phyloP scores from a whole-genome alignment of 495 filamentous ascomycete genomes.

The Massariosphaeria phaeospora region DNA sequence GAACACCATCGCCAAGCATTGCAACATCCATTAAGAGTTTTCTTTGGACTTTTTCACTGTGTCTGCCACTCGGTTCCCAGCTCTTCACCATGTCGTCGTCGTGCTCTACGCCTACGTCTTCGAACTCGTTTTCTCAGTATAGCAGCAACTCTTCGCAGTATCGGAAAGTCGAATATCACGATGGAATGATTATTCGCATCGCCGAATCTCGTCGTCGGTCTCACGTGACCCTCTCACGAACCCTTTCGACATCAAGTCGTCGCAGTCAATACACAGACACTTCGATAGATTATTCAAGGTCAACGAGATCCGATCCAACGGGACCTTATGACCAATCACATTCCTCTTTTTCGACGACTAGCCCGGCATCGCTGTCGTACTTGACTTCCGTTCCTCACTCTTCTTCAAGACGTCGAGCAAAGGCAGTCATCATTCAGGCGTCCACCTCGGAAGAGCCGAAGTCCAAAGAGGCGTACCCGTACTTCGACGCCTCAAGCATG shows the following conservation, averaged over 20 bases:
- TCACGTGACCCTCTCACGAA: not conserved
- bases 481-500: not conserved
- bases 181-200: slow-evolving; percentile 24
- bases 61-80: not conserved
- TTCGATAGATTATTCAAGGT: not conserved
- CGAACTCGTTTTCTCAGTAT: not conserved
- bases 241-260: not conserved
- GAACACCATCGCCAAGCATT: slow-evolving; percentile 7
- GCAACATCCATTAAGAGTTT: no score
- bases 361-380: not conserved
- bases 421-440: not conserved
- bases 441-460: not conserved
- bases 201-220: slow-evolving; percentile 26
- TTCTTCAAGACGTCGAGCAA: not conserved
- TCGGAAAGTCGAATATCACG: slow-evolving; percentile 9
- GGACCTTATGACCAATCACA: not conserved
- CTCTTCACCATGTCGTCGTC: slow-evolving; percentile 14
- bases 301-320: not conserved
- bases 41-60: slow-evolving; percentile 1
- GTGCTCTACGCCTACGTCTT: slow-evolving; percentile 1
- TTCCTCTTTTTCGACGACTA: no score
- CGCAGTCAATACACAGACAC: not conserved
- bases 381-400: not conserved
- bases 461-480: not conserved
- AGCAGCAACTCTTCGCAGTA: slow-evolving; percentile 3